phyloP scores from a whole-genome alignment of 2,329 filamentous ascomycete genomes.

The Stemphylium beticola region DNA sequence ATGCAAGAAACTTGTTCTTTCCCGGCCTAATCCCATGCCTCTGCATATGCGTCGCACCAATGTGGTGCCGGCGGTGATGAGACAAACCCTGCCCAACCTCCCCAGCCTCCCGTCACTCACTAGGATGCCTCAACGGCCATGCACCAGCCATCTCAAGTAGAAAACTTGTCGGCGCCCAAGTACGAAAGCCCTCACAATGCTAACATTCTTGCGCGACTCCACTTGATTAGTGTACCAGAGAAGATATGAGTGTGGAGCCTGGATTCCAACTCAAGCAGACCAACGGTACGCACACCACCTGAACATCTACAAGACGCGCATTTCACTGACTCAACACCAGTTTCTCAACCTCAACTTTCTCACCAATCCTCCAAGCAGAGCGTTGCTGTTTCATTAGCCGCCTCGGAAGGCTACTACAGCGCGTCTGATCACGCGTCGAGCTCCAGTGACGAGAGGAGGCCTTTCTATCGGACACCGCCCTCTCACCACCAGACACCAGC shows the following conservation, averaged over 20 bases:
- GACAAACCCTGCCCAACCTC: conserved; percentile 35
- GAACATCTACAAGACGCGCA: conserved; percentile 2
- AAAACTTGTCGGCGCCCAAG: conserved; percentile 32
- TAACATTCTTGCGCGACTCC: conserved; percentile 36
- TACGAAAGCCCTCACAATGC: conserved; percentile 26
- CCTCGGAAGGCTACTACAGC: conserved; percentile 59
- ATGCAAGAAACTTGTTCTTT: conserved; percentile 10
- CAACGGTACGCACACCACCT: conserved; percentile 46
- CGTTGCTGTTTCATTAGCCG: conserved; percentile 56
- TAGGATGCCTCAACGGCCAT: conserved; percentile 12
- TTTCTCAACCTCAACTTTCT: conserved; percentile 49
- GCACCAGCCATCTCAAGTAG: conserved; percentile 35
- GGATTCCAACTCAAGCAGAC: conserved; percentile 51
- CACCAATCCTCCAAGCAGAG: conserved; percentile 54
- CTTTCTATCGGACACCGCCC: conserved; percentile 43
- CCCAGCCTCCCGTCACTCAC: conserved; percentile 26
- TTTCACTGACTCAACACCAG: conserved; percentile 34
- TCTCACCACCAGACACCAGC: conserved; percentile 43
- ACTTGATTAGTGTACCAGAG: conserved; percentile 34
- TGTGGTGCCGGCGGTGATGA: conserved; percentile 28
- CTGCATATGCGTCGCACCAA: conserved; percentile 32
- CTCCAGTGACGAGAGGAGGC: conserved; percentile 42
- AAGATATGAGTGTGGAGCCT: conserved; percentile 48
- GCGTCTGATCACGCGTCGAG: conserved; percentile 50
- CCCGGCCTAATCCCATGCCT: conserved; percentile 1